Base-by-base conservation (phyloP, 2,329 filamentous ascomycete species). In the Podosphaera xanthii region DNA sequence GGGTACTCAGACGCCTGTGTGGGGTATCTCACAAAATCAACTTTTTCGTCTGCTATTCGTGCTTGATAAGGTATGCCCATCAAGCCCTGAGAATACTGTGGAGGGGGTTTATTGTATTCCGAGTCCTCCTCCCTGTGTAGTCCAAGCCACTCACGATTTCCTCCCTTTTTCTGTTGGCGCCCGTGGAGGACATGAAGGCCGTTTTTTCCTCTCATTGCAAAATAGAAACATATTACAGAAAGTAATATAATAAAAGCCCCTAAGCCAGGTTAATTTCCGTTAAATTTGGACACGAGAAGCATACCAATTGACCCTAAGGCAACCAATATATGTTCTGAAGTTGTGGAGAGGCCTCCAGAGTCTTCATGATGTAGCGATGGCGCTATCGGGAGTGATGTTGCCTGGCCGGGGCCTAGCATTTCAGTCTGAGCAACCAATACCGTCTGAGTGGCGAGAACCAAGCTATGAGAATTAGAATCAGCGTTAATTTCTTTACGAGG, bases 251-350 rank as follows among this genome's bases (percentile, higher is more conserved):
- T 65, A 48, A 69, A 65, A 35, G 64, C 65, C 31, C 66, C 68
- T 69, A 57, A 22, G 44, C 48, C 4, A 33, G 53, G 48, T 62
- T 46, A 62, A 59, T 38, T 90, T 80, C 82, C 76, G 76, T 94
- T 94, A 77, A 94, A 94, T 74, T 94, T 86, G 63, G 82, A 75
- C 65, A 92, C 81, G 59, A 94, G 73, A 59, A 88, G 88, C 63
- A 95, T 88, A 69, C 84, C 74, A 72, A 94, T 77, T 33, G 88
- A 86, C 35, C 76, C 79, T 62, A 85, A 84, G 76, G 64, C 64
- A 58, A 69, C 65, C 40, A 69, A 50, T 36, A 67, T 58, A 38
- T 65, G 62, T 59, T 69, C 62, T 3, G 64, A 63, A 38, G 60
- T 55, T 6, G 64, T 63, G 38, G 63, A 64, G 12, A 69, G 52